Percentiles rank a stretch among this genome's conserved stretches.
phyloP scores from a whole-genome alignment of 352 stramenopile genomes.

The Globisporangium nagaii region DNA sequence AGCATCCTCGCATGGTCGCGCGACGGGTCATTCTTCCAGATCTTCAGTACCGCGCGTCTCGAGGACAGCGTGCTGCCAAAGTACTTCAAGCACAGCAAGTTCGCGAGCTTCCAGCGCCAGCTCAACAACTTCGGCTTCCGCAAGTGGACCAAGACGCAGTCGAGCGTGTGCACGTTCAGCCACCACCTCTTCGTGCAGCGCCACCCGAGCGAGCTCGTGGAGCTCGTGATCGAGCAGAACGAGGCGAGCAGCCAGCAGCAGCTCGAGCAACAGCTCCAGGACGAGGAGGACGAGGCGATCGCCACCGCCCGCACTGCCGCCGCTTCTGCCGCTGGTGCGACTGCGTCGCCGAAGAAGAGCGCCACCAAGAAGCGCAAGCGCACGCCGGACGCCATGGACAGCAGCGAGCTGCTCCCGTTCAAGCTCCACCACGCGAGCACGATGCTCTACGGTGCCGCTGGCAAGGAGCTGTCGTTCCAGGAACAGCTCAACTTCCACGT shows the following conservation, averaged over 20 bases:
- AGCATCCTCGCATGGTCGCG: conserved; percentile 64
- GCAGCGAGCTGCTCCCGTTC: background rate
- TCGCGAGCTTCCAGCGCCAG: conserved; percentile 91
- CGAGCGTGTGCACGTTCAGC: conserved; percentile 77
- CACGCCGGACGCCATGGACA: background rate
- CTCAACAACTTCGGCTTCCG: conserved; percentile 94
- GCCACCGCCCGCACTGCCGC: no score
- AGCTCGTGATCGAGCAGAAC: background rate
- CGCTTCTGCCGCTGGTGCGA: no score
- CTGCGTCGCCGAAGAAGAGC: background rate
- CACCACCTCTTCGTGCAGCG: conserved; percentile 57
- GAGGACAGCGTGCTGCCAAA: conserved; percentile 79
- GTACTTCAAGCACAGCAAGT: conserved; percentile 94
- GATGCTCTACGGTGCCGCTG: no score
- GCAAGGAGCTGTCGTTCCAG: no score
- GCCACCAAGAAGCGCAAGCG: background rate
- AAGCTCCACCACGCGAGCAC: background rate
- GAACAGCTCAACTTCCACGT: conserved; percentile 18
- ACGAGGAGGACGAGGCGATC: background rate
- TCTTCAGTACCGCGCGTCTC: conserved; percentile 54
- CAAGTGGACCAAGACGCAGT: conserved; percentile 85
- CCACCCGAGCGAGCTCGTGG: conserved; percentile 19
- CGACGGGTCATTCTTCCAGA: conserved; percentile 65
- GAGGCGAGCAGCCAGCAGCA: background rate
- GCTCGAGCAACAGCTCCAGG: background rate